Evolutionary conservation across 768 basidiomycete species (phyloP).

Genomic region (Mycena indigotica): DNA sequence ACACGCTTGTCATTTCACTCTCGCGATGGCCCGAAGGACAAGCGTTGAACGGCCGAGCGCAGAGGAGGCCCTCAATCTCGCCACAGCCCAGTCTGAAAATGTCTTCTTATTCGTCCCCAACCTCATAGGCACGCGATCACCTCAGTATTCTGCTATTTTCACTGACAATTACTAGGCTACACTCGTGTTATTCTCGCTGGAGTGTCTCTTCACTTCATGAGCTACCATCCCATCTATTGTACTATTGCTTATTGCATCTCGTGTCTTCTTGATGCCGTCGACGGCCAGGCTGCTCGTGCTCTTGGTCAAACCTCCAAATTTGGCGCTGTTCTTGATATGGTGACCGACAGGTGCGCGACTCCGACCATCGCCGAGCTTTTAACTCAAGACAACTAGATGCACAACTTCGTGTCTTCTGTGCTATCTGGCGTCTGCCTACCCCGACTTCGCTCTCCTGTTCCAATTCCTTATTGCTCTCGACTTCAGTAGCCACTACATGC

Average conservation of each 20-base stretch:
- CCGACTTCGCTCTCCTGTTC: constrained; percentile 80
- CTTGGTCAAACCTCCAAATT: constrained; percentile 93
- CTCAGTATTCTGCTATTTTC: constrained; percentile 17
- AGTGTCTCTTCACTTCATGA: constrained; percentile 89
- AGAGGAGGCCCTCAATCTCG: constrained; percentile 83
- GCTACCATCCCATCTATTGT: constrained; percentile 89
- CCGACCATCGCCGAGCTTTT: not conserved
- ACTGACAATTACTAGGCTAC: constrained; percentile 62
- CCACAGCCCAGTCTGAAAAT: constrained; percentile 91
- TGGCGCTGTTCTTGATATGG: constrained; percentile 98
- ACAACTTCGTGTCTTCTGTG: constrained; percentile 94
- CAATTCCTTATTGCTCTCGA: constrained; percentile 96
- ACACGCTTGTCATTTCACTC: too few species aligned
- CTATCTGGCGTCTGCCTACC: constrained; percentile 91
- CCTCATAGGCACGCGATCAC: constrained; percentile 72
- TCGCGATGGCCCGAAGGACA: too few species aligned
- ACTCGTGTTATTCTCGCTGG: constrained; percentile 88
- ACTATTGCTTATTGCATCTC: constrained; percentile 88
- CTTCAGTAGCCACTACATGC: constrained; percentile 98
- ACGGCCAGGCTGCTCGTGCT: constrained; percentile 88
- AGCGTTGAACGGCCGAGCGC: constrained; percentile 65
- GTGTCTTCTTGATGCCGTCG: constrained; percentile 92
- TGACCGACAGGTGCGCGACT: constrained; percentile 86
- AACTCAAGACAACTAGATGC: constrained; percentile 57
- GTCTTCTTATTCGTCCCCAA: constrained; percentile 98